Conservation (phyloP, 768 basidiomycete genomes). For the Serendipita indica region DNA sequence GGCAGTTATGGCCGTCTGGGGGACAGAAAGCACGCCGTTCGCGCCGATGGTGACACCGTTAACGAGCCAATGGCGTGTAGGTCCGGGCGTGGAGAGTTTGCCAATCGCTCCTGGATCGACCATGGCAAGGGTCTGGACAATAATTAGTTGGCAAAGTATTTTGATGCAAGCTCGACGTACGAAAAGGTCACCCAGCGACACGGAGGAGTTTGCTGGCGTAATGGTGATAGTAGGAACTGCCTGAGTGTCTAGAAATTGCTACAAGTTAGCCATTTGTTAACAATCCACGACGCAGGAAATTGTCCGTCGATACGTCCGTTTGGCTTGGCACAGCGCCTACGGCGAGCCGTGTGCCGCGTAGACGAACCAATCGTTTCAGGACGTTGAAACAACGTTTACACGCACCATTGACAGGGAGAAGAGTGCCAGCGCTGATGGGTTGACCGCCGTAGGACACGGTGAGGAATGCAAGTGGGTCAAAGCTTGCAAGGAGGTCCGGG, state of each 20-base stretch:
- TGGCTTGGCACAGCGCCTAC: too few relatives aligned
- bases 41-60: slow-evolving; percentile 40
- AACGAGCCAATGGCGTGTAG: slow-evolving; percentile 70
- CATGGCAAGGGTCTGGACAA: slow-evolving; percentile 67
- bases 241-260: slow-evolving; percentile 34
- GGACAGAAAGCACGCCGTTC: background rate
- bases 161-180: too few relatives aligned
- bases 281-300: background rate
- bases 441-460: slow-evolving; percentile 38
- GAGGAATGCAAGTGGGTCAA: slow-evolving; percentile 46
- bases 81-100: slow-evolving; percentile 37
- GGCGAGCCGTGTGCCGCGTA: background rate
- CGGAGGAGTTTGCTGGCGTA: slow-evolving; percentile 34
- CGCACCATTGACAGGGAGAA: slow-evolving; percentile 42
- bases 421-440: slow-evolving; percentile 41
- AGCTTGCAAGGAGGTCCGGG: slow-evolving; percentile 44
- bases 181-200: slow-evolving; percentile 34
- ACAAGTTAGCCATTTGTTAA: background rate
- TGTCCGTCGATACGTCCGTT: background rate
- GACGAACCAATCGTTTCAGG: background rate
- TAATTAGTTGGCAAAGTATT: too few relatives aligned
- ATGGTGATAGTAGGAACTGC: slow-evolving; percentile 40
- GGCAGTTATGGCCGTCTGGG: background rate
- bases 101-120: slow-evolving; percentile 60
- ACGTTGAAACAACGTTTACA: slow-evolving; percentile 14